Evolutionary conservation across 140 eudicot species (phyloP), one percentile per base, ranked within the genome.

Genomic region (Bidens hawaiensis): DNA sequence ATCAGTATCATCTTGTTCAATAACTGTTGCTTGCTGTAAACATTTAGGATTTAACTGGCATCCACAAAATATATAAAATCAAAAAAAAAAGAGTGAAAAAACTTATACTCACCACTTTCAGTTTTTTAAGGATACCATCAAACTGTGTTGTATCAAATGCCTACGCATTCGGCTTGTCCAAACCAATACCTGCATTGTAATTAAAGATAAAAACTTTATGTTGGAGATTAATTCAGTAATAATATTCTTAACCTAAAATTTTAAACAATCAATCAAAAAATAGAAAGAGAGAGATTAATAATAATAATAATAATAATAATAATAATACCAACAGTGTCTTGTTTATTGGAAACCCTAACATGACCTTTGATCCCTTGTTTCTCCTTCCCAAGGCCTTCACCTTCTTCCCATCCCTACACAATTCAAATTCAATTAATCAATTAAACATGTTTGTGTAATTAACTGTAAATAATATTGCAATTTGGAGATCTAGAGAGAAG

Each of bases 331-430:
- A 74, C 33, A 60, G 88, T 90, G 61, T 90, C 96, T 74, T 90
- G 96, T 40, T 90, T 90, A 86, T 90, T 90, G 76, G 77, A 72
- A 76, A 91, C 96, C 77, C 91, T 82, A 51, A 91, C 85, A 79
- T 91, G 75, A 41, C 98, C 98, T 85, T 84, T 91, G 70, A 87
- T 84, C 52, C 98, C 96, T 80, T 91, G 98, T 73, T 87, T 87
- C 26, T 91, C 91, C 70, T 84, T 84, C 15, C 95, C 96, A 61
- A 91, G 90, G 5, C 98, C 96, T 68, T 91, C 95, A 16, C 98
- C 98, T 84, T 91, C 98, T 71, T 91, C 96, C 98, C 98, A 84
- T 30, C 96, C 98, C 98, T 87, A 64, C 49, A 67, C 60, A 38
- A 67, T n/a, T 50, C 69, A 64, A 14, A 15, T n/a, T 4, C 38